Evolutionary conservation across 306 rosid genomes (phyloP).

Genomic region (Prunus persica): Prunus_persica_NCBIv2 NC_034014.1:27200001-27200500

Average conservation of each 20-base stretch:
- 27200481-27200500: slow-evolving; percentile 43
- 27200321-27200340: slow-evolving; percentile 60
- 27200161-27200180: not conserved
- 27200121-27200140: not conserved
- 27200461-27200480: slow-evolving; percentile 55
- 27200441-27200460: slow-evolving; percentile 72
- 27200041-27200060: slow-evolving; percentile 22
- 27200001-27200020: not conserved
- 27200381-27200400: slow-evolving; percentile 54
- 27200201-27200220: not conserved
- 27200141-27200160: not conserved
- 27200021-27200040: not conserved
- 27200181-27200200: slow-evolving; percentile 7
- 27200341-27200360: slow-evolving; percentile 48
- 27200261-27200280: not conserved
- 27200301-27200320: slow-evolving; percentile 58
- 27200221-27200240: not conserved
- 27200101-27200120: slow-evolving; percentile 28
- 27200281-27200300: slow-evolving; percentile 12
- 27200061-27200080: slow-evolving; percentile 13
- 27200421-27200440: slow-evolving; percentile 76
- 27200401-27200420: slow-evolving; percentile 56
- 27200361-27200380: slow-evolving; percentile 35
- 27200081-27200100: slow-evolving; percentile 39
- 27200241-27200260: not conserved